These are phyloP conservation scores for Dioscorea zingiberensis DNA, from an alignment of 106 monocot genomes.

Conservation along the genomic window DNA sequence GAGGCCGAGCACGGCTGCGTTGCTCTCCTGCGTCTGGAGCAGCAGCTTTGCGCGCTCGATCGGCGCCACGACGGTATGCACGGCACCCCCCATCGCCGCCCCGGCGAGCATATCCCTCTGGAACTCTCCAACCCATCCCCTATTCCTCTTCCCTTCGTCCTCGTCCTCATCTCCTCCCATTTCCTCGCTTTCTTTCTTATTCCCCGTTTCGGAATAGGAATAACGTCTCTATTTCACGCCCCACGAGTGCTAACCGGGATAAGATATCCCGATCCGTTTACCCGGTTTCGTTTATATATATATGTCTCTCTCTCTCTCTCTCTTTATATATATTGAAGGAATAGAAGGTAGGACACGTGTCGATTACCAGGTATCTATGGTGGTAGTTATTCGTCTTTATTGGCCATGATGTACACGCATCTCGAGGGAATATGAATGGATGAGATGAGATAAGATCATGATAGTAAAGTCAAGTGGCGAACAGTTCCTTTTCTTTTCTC, in stretches of 20 bases:
- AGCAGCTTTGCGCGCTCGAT: slow-evolving; percentile 94
- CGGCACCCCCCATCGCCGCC: slow-evolving; percentile 86
- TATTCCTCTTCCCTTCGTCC: neutral
- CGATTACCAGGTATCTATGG: too few species aligned
- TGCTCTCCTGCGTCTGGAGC: slow-evolving; percentile 97
- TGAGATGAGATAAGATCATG: too few species aligned
- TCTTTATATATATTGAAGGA: neutral
- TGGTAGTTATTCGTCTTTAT: too few species aligned
- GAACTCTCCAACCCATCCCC: slow-evolving; percentile 45
- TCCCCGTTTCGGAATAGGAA: too few species aligned
- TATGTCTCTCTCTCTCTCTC: neutral
- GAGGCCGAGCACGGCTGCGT: slow-evolving; percentile 66
- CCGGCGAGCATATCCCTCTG: slow-evolving; percentile 82
- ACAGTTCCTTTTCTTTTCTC: too few species aligned
- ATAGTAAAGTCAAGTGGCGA: too few species aligned
- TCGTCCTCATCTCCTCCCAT: neutral
- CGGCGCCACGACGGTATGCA: slow-evolving; percentile 96
- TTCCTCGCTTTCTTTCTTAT: too few species aligned
- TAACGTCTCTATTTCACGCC: too few species aligned
- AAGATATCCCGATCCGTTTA: neutral
- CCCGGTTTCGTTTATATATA: too few species aligned
- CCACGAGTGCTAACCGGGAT: neutral
- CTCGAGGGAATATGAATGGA: too few species aligned
- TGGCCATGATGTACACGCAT: too few species aligned
- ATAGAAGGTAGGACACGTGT: too few species aligned